Percentiles rank a stretch among this genome's conserved stretches.
phyloP scores from a whole-genome alignment of 2,329 filamentous ascomycete species.

The Cytospora schulzeri region DNA sequence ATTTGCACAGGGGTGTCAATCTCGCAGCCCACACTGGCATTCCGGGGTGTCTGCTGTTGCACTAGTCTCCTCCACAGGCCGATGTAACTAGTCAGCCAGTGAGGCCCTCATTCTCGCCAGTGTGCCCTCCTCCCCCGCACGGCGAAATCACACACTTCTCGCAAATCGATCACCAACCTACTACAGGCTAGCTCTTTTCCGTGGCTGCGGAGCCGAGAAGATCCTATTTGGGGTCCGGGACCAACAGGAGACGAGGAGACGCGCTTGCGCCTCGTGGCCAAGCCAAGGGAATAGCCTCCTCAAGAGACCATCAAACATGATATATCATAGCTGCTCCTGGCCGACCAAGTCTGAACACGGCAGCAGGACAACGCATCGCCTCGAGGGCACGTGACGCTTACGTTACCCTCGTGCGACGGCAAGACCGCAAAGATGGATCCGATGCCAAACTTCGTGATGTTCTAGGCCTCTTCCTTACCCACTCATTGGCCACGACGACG shows the following conservation, averaged over 20 bases:
- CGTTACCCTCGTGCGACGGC: conserved; percentile 11
- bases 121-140: conserved; percentile 22
- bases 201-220: conserved; percentile 20
- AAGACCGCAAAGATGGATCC: conserved; percentile 4
- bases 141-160: conserved; percentile 19
- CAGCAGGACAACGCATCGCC: conserved; percentile 25
- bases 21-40: conserved; percentile 17
- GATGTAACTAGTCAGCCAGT: conserved; percentile 7
- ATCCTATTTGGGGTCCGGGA: conserved; percentile 12
- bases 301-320: neutral
- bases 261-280: conserved; percentile 17
- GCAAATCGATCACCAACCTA: conserved; percentile 13
- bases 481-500: neutral
- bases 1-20: conserved; percentile 24
- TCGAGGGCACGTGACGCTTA: conserved; percentile 23
- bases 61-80: conserved; percentile 12
- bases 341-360: conserved; percentile 20
- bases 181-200: conserved; percentile 16
- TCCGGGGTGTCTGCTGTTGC: conserved; percentile 19
- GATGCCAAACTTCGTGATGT: conserved; percentile 15
- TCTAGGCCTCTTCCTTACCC: neutral
- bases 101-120: conserved; percentile 11
- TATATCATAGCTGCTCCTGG: conserved; percentile 17
- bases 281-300: conserved; percentile 21
- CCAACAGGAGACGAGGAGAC: conserved; percentile 14